Base-by-base conservation (phyloP, 2,329 filamentous ascomycete genomes). In the Neobulgaria alba region DNA sequence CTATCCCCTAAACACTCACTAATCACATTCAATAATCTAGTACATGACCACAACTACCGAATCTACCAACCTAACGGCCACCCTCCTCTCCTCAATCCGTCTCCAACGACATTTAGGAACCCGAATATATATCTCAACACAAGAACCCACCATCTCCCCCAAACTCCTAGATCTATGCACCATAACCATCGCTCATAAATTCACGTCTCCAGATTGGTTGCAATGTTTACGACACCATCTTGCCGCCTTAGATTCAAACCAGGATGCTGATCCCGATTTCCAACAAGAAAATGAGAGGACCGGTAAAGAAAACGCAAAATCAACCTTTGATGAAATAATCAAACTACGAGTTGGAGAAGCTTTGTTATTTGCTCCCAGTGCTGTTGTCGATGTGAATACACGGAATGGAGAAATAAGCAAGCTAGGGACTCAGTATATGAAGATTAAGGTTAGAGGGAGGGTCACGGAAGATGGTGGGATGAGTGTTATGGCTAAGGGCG, bases 81-180 rank as follows among this genome's bases (percentile, higher is more conserved):
- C 68, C 0, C 64, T 89, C 0, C 64, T 85, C 0, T 65, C 68
- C 0, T 72, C 74, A 0, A 81, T 90, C 48, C 73, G 84, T 0
- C 67, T 81, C 14, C 83, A 90, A 58, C 76, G 83, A 0, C 85
- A 90, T 54, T 61, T 78, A 1, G 83, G 71, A 1, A 68, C 73
- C 0, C 71, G 84, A 0, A 67, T 88, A 3, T 57, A 90, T 31
- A 79, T 90, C 21, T 79, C 82, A 0, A 90, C 84, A 0, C 83
- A 92, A 55, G 85, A 90, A 52, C 85, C 84, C 0, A 85, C 81
- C 0, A 69, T 89, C 3, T 80, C 79, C 0, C 75, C 77, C 0
- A 68, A 71, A 12, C 68, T 92, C 0, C 67, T 90, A 0, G 82
- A 86, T 39, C 65, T 90, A 0, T 87, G 79, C 57, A 79, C 75